Evolutionary conservation across 1,139 yeast genomes (phyloP), one percentile per base, ranked within the genome.

Genomic region (Hyphopichia burtonii): DNA sequence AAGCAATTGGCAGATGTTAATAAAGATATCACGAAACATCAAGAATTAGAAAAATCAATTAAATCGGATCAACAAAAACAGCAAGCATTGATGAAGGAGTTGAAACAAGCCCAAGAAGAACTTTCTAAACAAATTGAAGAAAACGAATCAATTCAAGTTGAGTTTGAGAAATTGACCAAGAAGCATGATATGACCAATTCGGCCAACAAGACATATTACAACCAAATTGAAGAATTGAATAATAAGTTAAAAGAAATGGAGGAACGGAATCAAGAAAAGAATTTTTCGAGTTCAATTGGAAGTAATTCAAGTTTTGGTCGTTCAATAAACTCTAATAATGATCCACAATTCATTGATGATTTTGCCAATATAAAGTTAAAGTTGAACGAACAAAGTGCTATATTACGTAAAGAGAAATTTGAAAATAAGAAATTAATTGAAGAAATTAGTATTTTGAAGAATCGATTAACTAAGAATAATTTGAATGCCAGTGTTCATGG

Each of bases 401-500:
- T 65, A 5, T 55, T 80, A 38, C 68, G 81, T 36, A 74, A 69
- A 38, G 83, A 80, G 48, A 68, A 70, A 40, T 76, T 79, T 39
- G 85, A 80, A 47, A 80, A 78, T 47, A 64, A 61, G 55, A 76
- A 77, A 48, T 57, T 83, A 34, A 61, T 67, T n/a, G 82, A 83
- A 40, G 88, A 84, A 46, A 53, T 83, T 41, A 70, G 74, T 28
- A 64, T 83, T 50, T 60, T 85, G 11, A 85, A 82, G 49, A 74
- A 57, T 31, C 60, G 74, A 41, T 56, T 66, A 9, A 48, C 49
- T 34, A 49, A 49, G 30, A 42, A 44, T 20, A 50, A 47, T 41
- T 49, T 40, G 41, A 63, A 64, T 44, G 53, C 66, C 34, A 41
- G 53, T 40, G 50, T 44, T 17, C 59, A 54, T 34, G 47, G 54